Evolutionary conservation across 2,329 filamentous ascomycete genomes (phyloP).

Genomic region (Tolypocladium amazonense): DNA sequence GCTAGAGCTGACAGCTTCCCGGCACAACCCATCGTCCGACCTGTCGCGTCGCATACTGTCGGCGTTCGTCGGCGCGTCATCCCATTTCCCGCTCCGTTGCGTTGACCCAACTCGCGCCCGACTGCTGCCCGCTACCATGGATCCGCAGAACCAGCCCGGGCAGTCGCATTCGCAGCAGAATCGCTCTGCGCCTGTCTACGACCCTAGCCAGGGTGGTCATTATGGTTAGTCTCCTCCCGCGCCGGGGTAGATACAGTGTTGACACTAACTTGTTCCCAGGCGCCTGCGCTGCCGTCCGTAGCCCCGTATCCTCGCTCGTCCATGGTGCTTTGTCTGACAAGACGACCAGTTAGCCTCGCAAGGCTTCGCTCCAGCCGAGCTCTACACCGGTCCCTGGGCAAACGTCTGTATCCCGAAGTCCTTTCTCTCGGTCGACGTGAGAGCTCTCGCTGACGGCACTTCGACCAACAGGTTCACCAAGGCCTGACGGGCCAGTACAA

Average conservation of each 20-base stretch:
- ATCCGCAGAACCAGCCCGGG: constrained; percentile 33
- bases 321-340: constrained; percentile 12
- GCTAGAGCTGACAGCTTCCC: neutral
- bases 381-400: constrained; percentile 90
- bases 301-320: neutral
- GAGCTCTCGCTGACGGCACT: neutral
- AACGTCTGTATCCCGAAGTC: constrained; percentile 54
- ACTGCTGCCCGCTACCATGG: constrained; percentile 17
- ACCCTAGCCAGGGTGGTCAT: constrained; percentile 63
- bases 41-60: neutral
- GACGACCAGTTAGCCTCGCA: constrained; percentile 64
- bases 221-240: constrained; percentile 48
- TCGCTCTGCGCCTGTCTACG: constrained; percentile 57
- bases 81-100: neutral
- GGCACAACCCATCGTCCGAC: neutral
- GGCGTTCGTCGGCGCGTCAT: neutral
- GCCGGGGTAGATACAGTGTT: neutral
- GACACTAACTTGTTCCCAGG: constrained; percentile 21
- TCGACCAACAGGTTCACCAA: constrained; percentile 72
- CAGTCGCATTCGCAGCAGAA: constrained; percentile 46
- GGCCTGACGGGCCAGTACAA: constrained; percentile 86
- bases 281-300: constrained; percentile 34
- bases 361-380: constrained; percentile 83
- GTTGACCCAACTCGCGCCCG: neutral
- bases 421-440: neutral